Evolutionary conservation across 169 alveolate genomes (phyloP).

Genomic region (Cyclospora cayetanensis): DNA sequence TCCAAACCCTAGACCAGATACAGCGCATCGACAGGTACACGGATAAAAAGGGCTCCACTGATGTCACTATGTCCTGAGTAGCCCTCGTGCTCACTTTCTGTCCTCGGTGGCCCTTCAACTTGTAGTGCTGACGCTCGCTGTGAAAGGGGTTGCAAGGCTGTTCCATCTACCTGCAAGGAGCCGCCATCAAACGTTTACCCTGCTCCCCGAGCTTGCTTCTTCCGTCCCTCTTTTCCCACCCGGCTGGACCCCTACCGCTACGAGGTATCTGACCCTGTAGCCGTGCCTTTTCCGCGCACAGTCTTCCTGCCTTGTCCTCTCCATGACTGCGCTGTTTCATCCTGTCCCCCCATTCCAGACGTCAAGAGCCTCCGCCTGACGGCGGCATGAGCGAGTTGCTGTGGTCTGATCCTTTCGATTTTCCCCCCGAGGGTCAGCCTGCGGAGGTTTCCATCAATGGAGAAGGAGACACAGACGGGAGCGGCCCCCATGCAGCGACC

Average conservation of each 20-base stretch:
- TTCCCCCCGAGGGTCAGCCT: background rate
- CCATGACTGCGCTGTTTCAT: background rate
- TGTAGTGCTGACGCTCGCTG: too few relatives aligned
- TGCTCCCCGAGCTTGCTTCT: too few relatives aligned
- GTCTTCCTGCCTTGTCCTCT: too few relatives aligned
- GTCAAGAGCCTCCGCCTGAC: constrained; percentile 98
- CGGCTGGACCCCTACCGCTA: too few relatives aligned
- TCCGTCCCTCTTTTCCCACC: too few relatives aligned
- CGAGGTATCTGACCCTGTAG: too few relatives aligned
- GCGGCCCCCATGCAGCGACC: background rate
- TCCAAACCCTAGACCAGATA: constrained; percentile 10
- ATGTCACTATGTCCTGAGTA: background rate
- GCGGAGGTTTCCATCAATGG: background rate
- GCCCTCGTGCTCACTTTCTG: too few relatives aligned
- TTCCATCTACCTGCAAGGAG: too few relatives aligned
- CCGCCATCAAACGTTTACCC: too few relatives aligned
- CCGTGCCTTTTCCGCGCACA: too few relatives aligned
- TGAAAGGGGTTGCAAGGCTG: too few relatives aligned
- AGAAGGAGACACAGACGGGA: background rate
- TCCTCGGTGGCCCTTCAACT: too few relatives aligned
- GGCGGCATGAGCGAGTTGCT: constrained; percentile 99
- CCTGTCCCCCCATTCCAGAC: constrained; percentile 15
- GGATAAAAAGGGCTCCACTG: background rate
- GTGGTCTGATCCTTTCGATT: constrained; percentile 98
- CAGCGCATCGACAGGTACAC: constrained; percentile 27